phyloP scores from a whole-genome alignment of 2,329 filamentous ascomycete species.

The Venturia effusa region DNA sequence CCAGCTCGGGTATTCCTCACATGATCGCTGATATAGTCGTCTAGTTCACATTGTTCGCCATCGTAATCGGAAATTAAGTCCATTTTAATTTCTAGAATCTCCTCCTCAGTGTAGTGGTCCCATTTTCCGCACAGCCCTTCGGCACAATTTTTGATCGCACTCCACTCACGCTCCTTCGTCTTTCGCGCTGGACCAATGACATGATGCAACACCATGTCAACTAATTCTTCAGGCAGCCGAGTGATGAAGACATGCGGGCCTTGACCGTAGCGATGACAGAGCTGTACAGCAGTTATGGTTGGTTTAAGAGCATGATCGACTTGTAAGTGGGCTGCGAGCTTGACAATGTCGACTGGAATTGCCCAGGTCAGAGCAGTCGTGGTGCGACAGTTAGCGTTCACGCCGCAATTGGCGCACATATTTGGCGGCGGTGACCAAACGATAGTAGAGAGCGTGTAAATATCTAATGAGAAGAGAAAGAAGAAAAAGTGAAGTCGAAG shows the following conservation, averaged over 20 bases:
- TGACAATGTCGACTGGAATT: not conserved
- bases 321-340: not conserved
- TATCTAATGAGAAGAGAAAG: not conserved
- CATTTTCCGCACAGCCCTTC: not conserved
- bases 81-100: not conserved
- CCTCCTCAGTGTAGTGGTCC: not conserved
- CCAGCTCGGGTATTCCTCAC: not conserved
- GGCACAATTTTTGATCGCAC: not conserved
- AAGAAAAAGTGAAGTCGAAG: not conserved
- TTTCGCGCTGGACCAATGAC: not conserved
- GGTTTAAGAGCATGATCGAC: not conserved
- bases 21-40: not conserved
- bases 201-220: not conserved
- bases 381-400: not conserved
- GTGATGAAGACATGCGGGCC: not conserved
- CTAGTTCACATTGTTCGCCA: not conserved
- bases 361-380: not conserved
- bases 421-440: not conserved
- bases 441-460: not conserved
- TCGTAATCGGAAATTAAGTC: no score
- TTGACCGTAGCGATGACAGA: not conserved
- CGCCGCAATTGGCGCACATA: not conserved
- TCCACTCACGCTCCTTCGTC: not conserved
- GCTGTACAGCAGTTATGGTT: not conserved
- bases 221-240: not conserved